These are phyloP conservation scores for Tardiomyces blankii DNA, from an alignment of 1,139 yeast genomes.

Conservation along the genomic window DNA sequence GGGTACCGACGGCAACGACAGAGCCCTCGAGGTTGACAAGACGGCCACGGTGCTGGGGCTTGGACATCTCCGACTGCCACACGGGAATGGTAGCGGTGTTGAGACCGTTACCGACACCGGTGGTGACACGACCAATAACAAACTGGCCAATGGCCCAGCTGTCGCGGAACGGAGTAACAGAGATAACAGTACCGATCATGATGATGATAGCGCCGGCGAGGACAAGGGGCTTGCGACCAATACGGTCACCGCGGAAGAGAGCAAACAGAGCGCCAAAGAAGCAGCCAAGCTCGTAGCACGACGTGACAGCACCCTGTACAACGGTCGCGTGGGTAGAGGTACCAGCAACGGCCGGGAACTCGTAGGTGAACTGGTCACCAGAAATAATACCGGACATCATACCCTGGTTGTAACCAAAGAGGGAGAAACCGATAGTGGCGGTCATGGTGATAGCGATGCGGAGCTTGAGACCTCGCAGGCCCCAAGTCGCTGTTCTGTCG, in stretches of 20 bases:
- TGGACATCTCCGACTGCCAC: slow-evolving; percentile 49
- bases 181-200: slow-evolving; percentile 17
- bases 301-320: slow-evolving; percentile 55
- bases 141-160: slow-evolving; percentile 29
- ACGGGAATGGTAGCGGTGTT: slow-evolving; percentile 52
- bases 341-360: slow-evolving; percentile 33
- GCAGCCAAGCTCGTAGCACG: slow-evolving; percentile 31
- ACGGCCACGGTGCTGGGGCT: slow-evolving; percentile 45
- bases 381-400: slow-evolving; percentile 61
- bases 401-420: slow-evolving; percentile 77
- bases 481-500: slow-evolving; percentile 15
- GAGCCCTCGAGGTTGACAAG: slow-evolving; percentile 54
- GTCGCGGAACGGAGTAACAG: slow-evolving; percentile 14
- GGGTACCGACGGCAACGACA: slow-evolving; percentile 58
- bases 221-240: slow-evolving; percentile 27
- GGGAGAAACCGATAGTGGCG: slow-evolving; percentile 56
- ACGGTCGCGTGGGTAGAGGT: slow-evolving; percentile 16
- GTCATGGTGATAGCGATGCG: slow-evolving; percentile 39
- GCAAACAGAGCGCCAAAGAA: slow-evolving; percentile 15
- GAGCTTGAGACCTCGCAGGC: slow-evolving; percentile 36
- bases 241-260: slow-evolving; percentile 18
- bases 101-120: slow-evolving; percentile 52
- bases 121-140: slow-evolving; percentile 44
- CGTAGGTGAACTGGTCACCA: slow-evolving; percentile 41
- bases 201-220: slow-evolving; percentile 16